Base-by-base conservation (phyloP, 2,329 filamentous ascomycete species). In the Colletotrichum viniferum region DNA sequence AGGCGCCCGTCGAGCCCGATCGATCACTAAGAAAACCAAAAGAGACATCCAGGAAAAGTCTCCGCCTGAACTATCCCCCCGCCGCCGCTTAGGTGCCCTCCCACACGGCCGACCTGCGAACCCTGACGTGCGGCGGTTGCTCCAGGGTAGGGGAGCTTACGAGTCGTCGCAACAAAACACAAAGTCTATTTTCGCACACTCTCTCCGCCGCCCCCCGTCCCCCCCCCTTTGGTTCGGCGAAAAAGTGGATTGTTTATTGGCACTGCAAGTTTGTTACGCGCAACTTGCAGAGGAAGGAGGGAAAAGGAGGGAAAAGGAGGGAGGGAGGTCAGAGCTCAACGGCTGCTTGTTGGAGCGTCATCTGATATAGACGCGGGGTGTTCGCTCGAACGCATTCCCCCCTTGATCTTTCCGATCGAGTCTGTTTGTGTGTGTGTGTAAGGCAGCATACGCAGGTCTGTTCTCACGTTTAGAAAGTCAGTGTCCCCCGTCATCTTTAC, bases 331-430 rank as follows among this genome's bases (percentile, higher is more conserved):
- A 71, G 61, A 71, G 72, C 72, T 61, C 30, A 55, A 64, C 26
- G 18, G 38, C 38, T 43, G 21, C 61, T 61, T 61, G 68, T 71
- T 74, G 61, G 30, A 61, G 68, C 52, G 68, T 62, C 72, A 71
- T 71, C 72, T 71, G 72, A 71, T 71, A 66, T 71, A 71, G 36
- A 24, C 68, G 68, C 48, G 30, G 68, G 52, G 52, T 71, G 52
- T 52, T 74, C 62, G 61, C 68, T 71, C 68, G 21, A 60, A 21
- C 52, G 1, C n/a, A 2, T 55, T 14, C 21, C 2, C 24, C 13
- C 16, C 12, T 56, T 26, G 12, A 10, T n/a, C 38, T n/a, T 34
- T 32, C 28, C 52, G n/a, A 21, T 21, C 14, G 18, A 16, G 60
- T 48, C 18, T 16, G 55, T 16, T 36, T 26, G 32, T 13, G 28